Base-by-base conservation (phyloP, 2,329 filamentous ascomycete genomes). In the Diaporthe sp. region DNA sequence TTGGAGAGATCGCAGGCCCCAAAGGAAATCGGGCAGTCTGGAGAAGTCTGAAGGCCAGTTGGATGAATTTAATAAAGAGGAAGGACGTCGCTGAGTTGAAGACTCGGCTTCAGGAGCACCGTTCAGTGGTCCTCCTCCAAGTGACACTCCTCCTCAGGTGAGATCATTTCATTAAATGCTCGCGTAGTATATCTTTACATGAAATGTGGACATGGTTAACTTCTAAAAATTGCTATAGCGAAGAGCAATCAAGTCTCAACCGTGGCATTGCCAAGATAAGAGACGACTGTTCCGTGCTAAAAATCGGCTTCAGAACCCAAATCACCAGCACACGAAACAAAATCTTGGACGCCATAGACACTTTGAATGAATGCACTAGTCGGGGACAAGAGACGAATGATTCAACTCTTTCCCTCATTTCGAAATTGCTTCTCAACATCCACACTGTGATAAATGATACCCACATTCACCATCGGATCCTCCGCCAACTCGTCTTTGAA, bases 41-140 rank as follows among this genome's bases (percentile, higher is more conserved):
- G 56, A 1, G 22, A 25, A 59, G 35, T 7, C 72, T 76, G 17
- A 73, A 71, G 15, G 72, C 76, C 5, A 76, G 75, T 53, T 78
- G 76, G 75, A 39, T 74, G 15, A 78, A 73, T 32, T 75, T 78
- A 42, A 68, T 71, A 37, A 79, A 78, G 51, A 70, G 76, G 37
- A 76, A 77, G 9, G 76, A 79, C 6, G 68, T 80, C 5, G 59
- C 59, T 2, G 39, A 71, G 2, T 71, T 80, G 30, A 76, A 77
- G 47, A 42, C 55, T 22, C 56, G 69, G 22, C 58, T 77, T 17
- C 53, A 72, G 6, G 50, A 61, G 10, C 66, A 56, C 13, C 76
- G 73, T 12, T 73, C 72, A 5, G 55, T 78, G 5, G 19, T 25
- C 32, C 55, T 59, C 12, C 55, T 59, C 32, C 55, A 59, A 5